phyloP scores from a whole-genome alignment of 768 basidiomycete species.

The Tricholoma furcatifolium region DNA sequence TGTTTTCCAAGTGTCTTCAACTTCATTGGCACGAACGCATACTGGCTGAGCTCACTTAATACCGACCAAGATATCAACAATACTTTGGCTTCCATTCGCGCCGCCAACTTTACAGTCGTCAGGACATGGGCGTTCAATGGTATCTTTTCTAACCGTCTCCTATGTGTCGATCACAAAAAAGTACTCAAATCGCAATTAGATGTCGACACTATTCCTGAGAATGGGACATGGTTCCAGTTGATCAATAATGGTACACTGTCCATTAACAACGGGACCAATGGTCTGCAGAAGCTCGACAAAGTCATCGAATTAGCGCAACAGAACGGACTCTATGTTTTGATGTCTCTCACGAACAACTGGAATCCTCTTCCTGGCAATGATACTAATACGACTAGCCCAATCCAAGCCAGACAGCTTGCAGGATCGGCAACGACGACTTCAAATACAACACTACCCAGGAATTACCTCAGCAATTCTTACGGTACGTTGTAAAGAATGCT shows the following conservation, averaged over 20 bases:
- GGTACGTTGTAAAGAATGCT: conserved; percentile 33
- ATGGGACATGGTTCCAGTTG: conserved; percentile 66
- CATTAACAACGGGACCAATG: conserved; percentile 60
- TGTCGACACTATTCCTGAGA: conserved; percentile 48
- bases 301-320: conserved; percentile 53
- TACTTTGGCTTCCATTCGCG: conserved; percentile 57
- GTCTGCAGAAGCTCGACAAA: conserved; percentile 62
- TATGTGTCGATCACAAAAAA: not conserved
- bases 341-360: conserved; percentile 64
- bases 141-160: conserved; percentile 17
- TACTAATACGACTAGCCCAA: conserved; percentile 34
- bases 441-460: conserved; percentile 34
- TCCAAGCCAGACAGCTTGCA: conserved; percentile 24
- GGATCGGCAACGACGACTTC: conserved; percentile 32
- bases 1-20: conserved; percentile 22
- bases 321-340: conserved; percentile 49
- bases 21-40: conserved; percentile 55
- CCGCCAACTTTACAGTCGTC: conserved; percentile 55
- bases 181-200: conserved; percentile 28
- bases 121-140: conserved; percentile 77
- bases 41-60: conserved; percentile 63
- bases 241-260: conserved; percentile 50
- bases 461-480: conserved; percentile 61
- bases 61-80: conserved; percentile 52
- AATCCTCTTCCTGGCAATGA: conserved; percentile 24